Evolutionary conservation across 2,329 filamentous ascomycete species (phyloP).

Genomic region (Colletotrichum sp.): DNA sequence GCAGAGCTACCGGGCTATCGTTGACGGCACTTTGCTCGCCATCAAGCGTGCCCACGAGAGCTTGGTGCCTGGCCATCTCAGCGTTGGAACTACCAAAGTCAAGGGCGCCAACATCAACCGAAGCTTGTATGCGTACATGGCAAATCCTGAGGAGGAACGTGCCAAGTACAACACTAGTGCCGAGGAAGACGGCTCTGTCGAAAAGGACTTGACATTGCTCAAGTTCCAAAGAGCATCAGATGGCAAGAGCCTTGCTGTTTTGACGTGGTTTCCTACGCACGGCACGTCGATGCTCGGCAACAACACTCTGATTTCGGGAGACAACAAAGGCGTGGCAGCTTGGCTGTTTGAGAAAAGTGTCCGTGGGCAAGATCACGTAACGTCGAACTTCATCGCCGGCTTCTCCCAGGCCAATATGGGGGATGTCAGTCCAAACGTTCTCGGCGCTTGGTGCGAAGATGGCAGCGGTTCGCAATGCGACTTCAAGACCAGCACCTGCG

Average conservation of each 20-base stretch:
- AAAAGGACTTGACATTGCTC: constrained; percentile 72
- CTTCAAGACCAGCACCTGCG: constrained; percentile 81
- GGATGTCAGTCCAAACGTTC: constrained; percentile 84
- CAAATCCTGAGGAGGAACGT: constrained; percentile 81
- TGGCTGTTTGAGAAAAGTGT: constrained; percentile 80
- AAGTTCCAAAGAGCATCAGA: constrained; percentile 75
- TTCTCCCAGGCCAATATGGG: constrained; percentile 93
- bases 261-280: constrained; percentile 92
- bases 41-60: constrained; percentile 77
- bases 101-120: constrained; percentile 85
- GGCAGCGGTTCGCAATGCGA: constrained; percentile 72
- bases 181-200: constrained; percentile 44
- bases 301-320: constrained; percentile 86
- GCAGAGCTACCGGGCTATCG: constrained; percentile 85
- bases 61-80: constrained; percentile 64
- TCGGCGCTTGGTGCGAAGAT: constrained; percentile 87
- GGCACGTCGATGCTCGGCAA: constrained; percentile 90
- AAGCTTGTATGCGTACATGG: constrained; percentile 85
- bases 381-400: constrained; percentile 78
- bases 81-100: constrained; percentile 66
- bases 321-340: constrained; percentile 93
- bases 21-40: constrained; percentile 80
- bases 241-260: constrained; percentile 75
- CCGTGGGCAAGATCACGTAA: constrained; percentile 53
- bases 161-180: constrained; percentile 61